These are phyloP conservation scores for Polyporus tsugae DNA, from an alignment of 1,284 basidiomycete species.

Conservation along the genomic window DNA sequence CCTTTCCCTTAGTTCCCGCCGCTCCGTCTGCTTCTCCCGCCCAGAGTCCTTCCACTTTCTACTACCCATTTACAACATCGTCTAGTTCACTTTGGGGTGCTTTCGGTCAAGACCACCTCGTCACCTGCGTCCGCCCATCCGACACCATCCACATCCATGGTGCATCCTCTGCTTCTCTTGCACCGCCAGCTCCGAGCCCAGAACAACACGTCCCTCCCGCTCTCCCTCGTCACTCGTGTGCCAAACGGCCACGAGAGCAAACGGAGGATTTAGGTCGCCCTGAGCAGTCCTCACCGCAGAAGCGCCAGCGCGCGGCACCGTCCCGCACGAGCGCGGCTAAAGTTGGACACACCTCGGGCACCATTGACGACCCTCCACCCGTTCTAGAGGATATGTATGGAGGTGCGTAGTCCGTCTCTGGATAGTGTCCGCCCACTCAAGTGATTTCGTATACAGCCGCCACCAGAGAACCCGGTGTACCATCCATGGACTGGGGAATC, in stretches of 20 bases:
- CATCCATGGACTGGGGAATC: background rate
- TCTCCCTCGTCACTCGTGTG: background rate
- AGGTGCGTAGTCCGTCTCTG: background rate
- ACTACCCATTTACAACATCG: background rate
- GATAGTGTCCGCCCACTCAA: no score
- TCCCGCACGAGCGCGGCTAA: background rate
- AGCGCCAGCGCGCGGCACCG: background rate
- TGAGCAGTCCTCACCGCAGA: background rate
- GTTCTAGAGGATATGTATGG: background rate
- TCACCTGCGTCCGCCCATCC: background rate
- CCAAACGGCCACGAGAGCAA: background rate
- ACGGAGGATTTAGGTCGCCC: background rate
- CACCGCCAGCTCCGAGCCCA: background rate
- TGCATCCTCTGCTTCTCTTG: background rate
- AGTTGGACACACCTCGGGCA: background rate
- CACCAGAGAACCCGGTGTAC: background rate
- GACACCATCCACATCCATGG: background rate
- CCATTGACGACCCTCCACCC: background rate
- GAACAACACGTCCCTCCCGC: no score
- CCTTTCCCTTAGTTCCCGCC: background rate
- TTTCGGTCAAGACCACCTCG: no score
- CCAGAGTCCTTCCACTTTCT: background rate
- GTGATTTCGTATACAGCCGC: background rate
- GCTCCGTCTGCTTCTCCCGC: no score
- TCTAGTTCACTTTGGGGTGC: background rate